phyloP scores from a whole-genome alignment of 169 alveolate species.

The Plasmodium falciparum region DNA sequence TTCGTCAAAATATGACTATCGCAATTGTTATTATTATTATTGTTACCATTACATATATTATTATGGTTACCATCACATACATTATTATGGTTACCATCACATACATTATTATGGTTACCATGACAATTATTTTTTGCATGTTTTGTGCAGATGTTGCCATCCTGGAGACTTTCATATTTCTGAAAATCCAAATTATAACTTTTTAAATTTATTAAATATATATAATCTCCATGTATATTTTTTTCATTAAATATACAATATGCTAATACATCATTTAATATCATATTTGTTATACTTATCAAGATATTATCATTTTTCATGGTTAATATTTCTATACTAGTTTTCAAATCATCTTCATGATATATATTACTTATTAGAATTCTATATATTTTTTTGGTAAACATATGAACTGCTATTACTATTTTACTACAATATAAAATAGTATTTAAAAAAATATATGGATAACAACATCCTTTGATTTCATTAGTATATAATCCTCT shows the following conservation, averaged over 20 bases:
- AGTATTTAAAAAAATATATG: slow-evolving; percentile 64
- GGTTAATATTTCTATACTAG: slow-evolving; percentile 51
- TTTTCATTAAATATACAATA: slow-evolving; percentile 53
- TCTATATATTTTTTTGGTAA: slow-evolving; percentile 43
- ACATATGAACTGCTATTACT: slow-evolving; percentile 69
- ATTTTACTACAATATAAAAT: slow-evolving; percentile 61
- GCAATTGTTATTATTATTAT: no score
- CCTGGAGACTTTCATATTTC: slow-evolving; percentile 21
- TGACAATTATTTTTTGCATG: no score
- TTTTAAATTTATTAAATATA: slow-evolving; percentile 33
- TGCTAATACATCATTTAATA: slow-evolving; percentile 56
- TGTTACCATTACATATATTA: no score
- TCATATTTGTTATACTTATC: slow-evolving; percentile 59
- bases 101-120: no score
- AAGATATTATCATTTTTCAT: slow-evolving; percentile 48
- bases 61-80: no score
- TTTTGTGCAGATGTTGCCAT: neutral
- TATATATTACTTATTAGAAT: slow-evolving; percentile 25
- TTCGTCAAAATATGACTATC: no score
- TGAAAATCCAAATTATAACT: slow-evolving; percentile 55
- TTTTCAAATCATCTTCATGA: slow-evolving; percentile 25
- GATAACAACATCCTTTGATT: slow-evolving; percentile 67
- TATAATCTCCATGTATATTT: slow-evolving; percentile 51
- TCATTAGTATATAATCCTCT: slow-evolving; percentile 70
- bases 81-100: no score